Evolutionary conservation across 2,329 filamentous ascomycete genomes (phyloP).

Genomic region (Talaromyces atroroseus): DNA sequence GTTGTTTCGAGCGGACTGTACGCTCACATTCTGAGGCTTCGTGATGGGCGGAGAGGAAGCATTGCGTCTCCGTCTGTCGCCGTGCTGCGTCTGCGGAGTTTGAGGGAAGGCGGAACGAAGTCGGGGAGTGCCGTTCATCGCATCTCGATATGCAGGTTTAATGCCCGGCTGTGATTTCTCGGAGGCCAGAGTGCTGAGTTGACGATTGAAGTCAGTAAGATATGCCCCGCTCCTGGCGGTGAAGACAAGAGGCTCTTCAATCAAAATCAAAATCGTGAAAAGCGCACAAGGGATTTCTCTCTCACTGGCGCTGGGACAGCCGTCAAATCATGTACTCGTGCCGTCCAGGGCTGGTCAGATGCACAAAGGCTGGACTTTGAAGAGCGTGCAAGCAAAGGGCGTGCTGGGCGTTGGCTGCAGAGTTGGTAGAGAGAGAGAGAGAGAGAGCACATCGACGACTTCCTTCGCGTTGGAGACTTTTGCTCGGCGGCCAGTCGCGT

Average conservation of each 20-base stretch:
- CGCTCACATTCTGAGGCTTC: slow-evolving; percentile 20
- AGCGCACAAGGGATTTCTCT: neutral
- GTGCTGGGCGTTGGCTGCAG: too few relatives aligned
- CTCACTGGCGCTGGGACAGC: neutral
- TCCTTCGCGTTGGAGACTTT: neutral
- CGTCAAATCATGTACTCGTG: neutral
- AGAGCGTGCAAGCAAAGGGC: too few relatives aligned
- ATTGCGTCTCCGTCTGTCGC: slow-evolving; percentile 4
- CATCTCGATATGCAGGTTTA: slow-evolving; percentile 44
- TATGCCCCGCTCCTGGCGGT: slow-evolving; percentile 5
- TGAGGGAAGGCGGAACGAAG: slow-evolving; percentile 75
- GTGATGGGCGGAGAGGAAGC: slow-evolving; percentile 23
- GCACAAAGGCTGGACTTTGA: neutral
- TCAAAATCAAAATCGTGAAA: neutral
- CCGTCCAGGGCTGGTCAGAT: neutral
- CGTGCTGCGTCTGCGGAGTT: slow-evolving; percentile 56
- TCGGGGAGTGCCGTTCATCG: slow-evolving; percentile 79
- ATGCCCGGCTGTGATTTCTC: neutral
- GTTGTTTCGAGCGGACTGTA: slow-evolving; percentile 21
- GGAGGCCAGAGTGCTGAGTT: neutral
- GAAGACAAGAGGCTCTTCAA: neutral
- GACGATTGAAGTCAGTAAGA: neutral
- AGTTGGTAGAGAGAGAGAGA: too few relatives aligned
- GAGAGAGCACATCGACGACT: too few relatives aligned
- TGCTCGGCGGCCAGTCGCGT: slow-evolving; percentile 8